phyloP scores from a whole-genome alignment of 306 rosid species.

The Ammopiptanthus mongolicus region DNA sequence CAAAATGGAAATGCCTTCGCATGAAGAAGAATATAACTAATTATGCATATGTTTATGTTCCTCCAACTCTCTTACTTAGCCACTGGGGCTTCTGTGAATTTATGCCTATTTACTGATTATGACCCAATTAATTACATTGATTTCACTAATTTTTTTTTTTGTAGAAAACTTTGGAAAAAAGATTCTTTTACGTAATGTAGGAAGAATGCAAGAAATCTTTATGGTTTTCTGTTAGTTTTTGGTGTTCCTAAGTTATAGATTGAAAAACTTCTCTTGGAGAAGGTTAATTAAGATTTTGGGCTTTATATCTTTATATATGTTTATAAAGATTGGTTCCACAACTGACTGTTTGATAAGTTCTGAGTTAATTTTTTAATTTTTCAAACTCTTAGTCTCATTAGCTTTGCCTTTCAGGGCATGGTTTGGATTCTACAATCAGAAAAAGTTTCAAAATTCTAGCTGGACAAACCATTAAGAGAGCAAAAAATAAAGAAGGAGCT shows the following conservation, averaged over 20 bases:
- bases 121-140: background rate
- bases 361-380: background rate
- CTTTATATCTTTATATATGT: too few relatives aligned
- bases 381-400: constrained; percentile 5
- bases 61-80: too few relatives aligned
- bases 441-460: constrained; percentile 30
- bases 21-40: too few relatives aligned
- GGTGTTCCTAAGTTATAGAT: background rate
- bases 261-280: background rate
- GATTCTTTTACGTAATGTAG: background rate
- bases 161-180: background rate
- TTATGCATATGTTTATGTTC: too few relatives aligned
- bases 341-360: background rate
- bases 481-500: constrained; percentile 47
- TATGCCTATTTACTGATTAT: too few relatives aligned
- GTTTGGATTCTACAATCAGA: constrained; percentile 79
- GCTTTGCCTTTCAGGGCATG: constrained; percentile 52
- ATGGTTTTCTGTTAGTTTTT: background rate
- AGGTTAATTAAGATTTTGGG: background rate
- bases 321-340: background rate
- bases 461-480: constrained; percentile 39
- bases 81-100: too few relatives aligned
- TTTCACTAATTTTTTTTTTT: too few relatives aligned
- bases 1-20: too few relatives aligned
- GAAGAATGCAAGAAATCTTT: background rate